Evolutionary conservation across 75 land plant species (phyloP), one percentile per base, ranked within the genome.

Genomic region (Cupressus sempervirens): DNA sequence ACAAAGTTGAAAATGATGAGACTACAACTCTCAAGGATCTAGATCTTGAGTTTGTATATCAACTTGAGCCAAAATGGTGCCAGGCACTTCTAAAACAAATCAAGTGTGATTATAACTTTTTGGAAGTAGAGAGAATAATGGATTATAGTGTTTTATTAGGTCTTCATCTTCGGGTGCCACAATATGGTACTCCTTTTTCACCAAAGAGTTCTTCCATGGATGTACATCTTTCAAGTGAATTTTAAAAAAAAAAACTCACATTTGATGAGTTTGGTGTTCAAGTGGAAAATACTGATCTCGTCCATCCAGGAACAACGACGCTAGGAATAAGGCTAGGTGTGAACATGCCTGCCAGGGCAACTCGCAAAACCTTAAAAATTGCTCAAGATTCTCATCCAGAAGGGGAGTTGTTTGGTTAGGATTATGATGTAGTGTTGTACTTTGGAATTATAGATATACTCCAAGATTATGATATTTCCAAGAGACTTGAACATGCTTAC

Each of bases 121-220:
- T 95, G 80, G 97, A 94, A 84, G 84, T 86, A 9, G 95, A 93
- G 86, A 89, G 93, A 58, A 95, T 95, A 3, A 95, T 95, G 97
- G 97, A 95, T 80, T 95, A 95, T 70, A 95, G 97, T 88, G 91
- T 95, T 83, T 73, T 95, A 76, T 90, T 95, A 50, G 97, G 97
- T 73, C 84, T 95, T 84, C 97, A 95, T 83, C 89, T 90, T 11
- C 82, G 91, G 18, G 90, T 88, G 9, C 91, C 91, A 10, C 91
- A 90, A 43, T 86, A 84, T 77, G 53, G 86, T 65, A 56, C 91
- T 23, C 79, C 30, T 29, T 38, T 89, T 50, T 88, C 90, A 50
- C 90, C 90, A 48, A 79, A 62, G 10, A 86, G 79, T 65, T 89
- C 89, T 41, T 50, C 82, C 6, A 58, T n/a, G 10, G 46, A 45